phyloP scores from a whole-genome alignment of 2,329 filamentous ascomycete species.

The Calonectria hongkongensis region DNA sequence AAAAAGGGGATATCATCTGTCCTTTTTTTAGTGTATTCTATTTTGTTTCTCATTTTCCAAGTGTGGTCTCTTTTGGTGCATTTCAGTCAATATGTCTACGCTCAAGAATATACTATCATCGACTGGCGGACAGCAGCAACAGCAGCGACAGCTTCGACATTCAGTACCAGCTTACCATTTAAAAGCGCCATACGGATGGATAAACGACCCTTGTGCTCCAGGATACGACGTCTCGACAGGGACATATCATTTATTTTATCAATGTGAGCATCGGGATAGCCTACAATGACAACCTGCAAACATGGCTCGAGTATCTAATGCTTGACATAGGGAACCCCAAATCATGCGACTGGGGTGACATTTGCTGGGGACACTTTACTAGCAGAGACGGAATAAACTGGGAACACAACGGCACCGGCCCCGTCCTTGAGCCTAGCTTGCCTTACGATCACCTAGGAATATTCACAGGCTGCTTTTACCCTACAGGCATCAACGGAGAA shows the following conservation, averaged over 20 bases:
- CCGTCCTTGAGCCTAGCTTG: constrained; percentile 59
- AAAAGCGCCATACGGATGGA: constrained; percentile 50
- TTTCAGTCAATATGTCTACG: neutral
- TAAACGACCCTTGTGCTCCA: constrained; percentile 52
- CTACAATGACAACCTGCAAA: too few species aligned
- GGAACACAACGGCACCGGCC: constrained; percentile 62
- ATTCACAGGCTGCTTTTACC: constrained; percentile 70
- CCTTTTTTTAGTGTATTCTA: neutral
- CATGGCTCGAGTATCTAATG: constrained; percentile 5
- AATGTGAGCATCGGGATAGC: constrained; percentile 40
- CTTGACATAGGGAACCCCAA: constrained; percentile 59
- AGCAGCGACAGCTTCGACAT: constrained; percentile 5
- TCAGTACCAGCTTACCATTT: constrained; percentile 47
- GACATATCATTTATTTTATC: constrained; percentile 53
- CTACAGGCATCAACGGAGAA: constrained; percentile 68
- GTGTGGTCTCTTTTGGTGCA: too few species aligned
- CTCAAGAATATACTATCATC: neutral
- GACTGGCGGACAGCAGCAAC: neutral
- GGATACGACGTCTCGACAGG: constrained; percentile 48
- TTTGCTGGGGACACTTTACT: constrained; percentile 71
- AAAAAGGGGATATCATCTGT: constrained; percentile 9
- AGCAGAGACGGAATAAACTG: constrained; percentile 65
- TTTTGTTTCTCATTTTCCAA: neutral
- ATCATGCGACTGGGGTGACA: constrained; percentile 61
- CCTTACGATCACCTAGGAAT: constrained; percentile 71